Percentiles rank a stretch among this genome's conserved stretches.
Evolutionary conservation across 805 yeast species (phyloP).

Genomic region (Hanseniaspora hatyaiensis): DNA sequence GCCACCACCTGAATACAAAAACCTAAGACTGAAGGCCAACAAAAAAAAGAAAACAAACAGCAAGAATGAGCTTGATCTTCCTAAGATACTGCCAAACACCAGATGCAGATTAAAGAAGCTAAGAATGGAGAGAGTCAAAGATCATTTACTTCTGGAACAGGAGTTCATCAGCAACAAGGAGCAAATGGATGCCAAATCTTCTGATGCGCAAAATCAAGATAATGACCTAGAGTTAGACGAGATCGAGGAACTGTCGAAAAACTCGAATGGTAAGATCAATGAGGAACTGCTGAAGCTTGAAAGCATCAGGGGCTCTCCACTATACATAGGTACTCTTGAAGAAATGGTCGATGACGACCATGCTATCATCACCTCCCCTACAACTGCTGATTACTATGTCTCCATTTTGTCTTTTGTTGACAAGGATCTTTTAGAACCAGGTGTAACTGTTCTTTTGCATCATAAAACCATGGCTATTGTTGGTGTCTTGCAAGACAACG

Average conservation of each 20-base stretch:
- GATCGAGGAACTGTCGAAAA: slow-evolving; percentile 37
- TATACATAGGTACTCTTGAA: slow-evolving; percentile 91
- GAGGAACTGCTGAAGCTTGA: slow-evolving; percentile 93
- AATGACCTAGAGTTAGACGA: slow-evolving; percentile 11
- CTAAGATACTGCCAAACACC: slow-evolving; percentile 80
- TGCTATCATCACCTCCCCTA: slow-evolving; percentile 90
- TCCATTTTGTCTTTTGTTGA: slow-evolving; percentile 93
- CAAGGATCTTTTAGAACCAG: slow-evolving; percentile 90
- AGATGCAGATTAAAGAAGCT: slow-evolving; percentile 84
- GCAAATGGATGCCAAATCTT: slow-evolving; percentile 35
- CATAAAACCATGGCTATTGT: slow-evolving; percentile 92
- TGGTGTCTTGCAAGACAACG: slow-evolving; percentile 97
- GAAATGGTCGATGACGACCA: slow-evolving; percentile 98
- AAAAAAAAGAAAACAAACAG: slow-evolving; percentile 71
- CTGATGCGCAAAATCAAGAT: not conserved
- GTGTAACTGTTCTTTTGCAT: slow-evolving; percentile 88
- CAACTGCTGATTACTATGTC: slow-evolving; percentile 96
- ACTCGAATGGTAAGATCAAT: slow-evolving; percentile 90
- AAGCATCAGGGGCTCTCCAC: slow-evolving; percentile 89
- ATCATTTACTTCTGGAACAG: slow-evolving; percentile 86
- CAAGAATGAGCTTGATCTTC: slow-evolving; percentile 67
- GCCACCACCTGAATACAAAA: slow-evolving; percentile 92
- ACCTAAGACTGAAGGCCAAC: slow-evolving; percentile 54
- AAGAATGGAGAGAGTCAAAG: slow-evolving; percentile 92
- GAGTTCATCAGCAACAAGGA: slow-evolving; percentile 93